Percentiles rank a stretch among this genome's conserved stretches.
Conservation (phyloP, 768 basidiomycete genomes). For the Lactarius quietus region DNA sequence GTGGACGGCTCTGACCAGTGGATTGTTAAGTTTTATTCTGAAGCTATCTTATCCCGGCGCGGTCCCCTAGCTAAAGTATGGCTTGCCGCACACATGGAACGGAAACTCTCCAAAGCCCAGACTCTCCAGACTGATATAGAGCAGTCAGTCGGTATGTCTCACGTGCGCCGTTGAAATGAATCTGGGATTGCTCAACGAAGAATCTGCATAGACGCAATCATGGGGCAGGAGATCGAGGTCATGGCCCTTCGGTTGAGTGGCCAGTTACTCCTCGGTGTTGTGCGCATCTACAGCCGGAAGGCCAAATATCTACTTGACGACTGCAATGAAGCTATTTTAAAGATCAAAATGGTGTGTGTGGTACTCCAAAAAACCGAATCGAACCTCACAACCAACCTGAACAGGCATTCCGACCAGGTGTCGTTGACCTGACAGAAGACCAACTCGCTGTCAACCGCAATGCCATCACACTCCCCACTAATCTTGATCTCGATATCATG, state of each 20-base stretch:
- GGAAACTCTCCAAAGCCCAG: constrained; percentile 94
- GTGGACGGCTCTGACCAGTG: constrained; percentile 8
- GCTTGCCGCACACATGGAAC: constrained; percentile 98
- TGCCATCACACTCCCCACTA: constrained; percentile 81
- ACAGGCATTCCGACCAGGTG: constrained; percentile 90
- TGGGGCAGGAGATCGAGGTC: constrained; percentile 86
- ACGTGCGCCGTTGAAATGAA: neutral
- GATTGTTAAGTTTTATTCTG: constrained; percentile 76
- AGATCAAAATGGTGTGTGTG: constrained; percentile 82
- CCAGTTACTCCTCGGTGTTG: constrained; percentile 93
- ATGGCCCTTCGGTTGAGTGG: constrained; percentile 98
- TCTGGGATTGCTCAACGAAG: neutral
- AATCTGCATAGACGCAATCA: constrained; percentile 67
- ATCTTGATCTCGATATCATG: constrained; percentile 75
- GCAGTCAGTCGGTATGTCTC: constrained; percentile 76
- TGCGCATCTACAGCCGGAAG: constrained; percentile 96
- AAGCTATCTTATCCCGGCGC: constrained; percentile 88
- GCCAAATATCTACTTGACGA: constrained; percentile 97
- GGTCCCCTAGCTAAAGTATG: constrained; percentile 96
- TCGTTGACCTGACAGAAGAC: constrained; percentile 96
- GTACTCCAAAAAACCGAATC: constrained; percentile 1
- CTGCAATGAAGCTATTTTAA: constrained; percentile 92
- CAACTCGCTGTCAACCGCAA: constrained; percentile 84
- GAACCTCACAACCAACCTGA: constrained; percentile 6
- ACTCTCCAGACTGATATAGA: constrained; percentile 94